Percentiles rank a stretch among this genome's conserved stretches.
These are phyloP conservation scores for Colletotrichum australisinense DNA, from an alignment of 2,329 filamentous ascomycete genomes.

Conservation along the genomic window DNA sequence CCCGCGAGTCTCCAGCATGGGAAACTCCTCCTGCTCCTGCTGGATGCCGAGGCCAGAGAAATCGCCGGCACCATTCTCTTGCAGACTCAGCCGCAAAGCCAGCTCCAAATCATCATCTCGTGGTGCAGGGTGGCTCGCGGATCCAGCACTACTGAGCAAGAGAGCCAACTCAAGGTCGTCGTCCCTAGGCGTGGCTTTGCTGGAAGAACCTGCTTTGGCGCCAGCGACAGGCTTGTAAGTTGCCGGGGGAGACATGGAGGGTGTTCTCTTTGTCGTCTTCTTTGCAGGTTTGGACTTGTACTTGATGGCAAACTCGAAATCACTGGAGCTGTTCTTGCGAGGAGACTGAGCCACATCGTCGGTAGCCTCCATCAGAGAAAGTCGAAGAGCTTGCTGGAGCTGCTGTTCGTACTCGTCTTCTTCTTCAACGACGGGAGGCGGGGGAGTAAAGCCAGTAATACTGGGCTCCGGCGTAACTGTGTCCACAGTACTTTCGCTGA, in stretches of 20 bases:
- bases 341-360: slow-evolving; percentile 60
- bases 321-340: slow-evolving; percentile 56
- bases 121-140: slow-evolving; percentile 60
- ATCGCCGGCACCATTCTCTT: slow-evolving; percentile 35
- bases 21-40: slow-evolving; percentile 51
- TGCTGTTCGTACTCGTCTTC: slow-evolving; percentile 69
- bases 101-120: slow-evolving; percentile 70
- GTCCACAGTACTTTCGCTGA: slow-evolving; percentile 54
- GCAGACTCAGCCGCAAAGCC: slow-evolving; percentile 64
- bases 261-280: slow-evolving; percentile 51
- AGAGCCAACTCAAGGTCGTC: slow-evolving; percentile 72
- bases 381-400: slow-evolving; percentile 71
- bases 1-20: slow-evolving; percentile 51
- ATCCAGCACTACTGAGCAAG: slow-evolving; percentile 61
- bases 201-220: slow-evolving; percentile 17
- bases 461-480: slow-evolving; percentile 68
- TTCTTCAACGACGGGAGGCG: slow-evolving; percentile 48
- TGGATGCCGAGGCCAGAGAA: slow-evolving; percentile 44
- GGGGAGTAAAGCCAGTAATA: slow-evolving; percentile 53
- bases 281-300: slow-evolving; percentile 56
- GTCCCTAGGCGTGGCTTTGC: slow-evolving; percentile 47
- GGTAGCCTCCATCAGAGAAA: slow-evolving; percentile 68
- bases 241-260: slow-evolving; percentile 48
- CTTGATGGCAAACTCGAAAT: slow-evolving; percentile 63
- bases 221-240: slow-evolving; percentile 46